Evolutionary conservation across 1,139 yeast species (phyloP).

Genomic region (Geotrichum europaeum): DNA sequence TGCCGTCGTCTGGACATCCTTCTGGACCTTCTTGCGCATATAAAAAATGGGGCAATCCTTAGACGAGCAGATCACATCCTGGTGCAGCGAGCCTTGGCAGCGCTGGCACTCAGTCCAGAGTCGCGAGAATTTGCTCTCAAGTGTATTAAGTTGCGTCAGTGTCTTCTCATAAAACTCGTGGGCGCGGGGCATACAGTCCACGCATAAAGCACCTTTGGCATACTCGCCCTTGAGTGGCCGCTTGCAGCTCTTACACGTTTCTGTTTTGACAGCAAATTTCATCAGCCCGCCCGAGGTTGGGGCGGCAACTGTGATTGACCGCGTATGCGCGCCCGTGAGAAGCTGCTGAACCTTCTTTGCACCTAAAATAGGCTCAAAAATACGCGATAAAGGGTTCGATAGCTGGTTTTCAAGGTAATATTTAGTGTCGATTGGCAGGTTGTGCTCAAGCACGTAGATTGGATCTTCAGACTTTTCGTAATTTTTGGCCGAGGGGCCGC

Average conservation of each 20-base stretch:
- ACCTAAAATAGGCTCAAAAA: slow-evolving; percentile 92
- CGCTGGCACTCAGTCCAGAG: slow-evolving; percentile 98
- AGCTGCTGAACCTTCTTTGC: slow-evolving; percentile 75
- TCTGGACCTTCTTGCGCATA: slow-evolving; percentile 93
- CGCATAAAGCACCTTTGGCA: slow-evolving; percentile 75
- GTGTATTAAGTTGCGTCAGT: slow-evolving; percentile 66
- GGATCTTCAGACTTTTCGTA: slow-evolving; percentile 98
- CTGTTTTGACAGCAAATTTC: slow-evolving; percentile 87
- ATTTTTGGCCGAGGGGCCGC: slow-evolving; percentile 76
- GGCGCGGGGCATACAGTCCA: slow-evolving; percentile 66
- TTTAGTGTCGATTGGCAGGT: slow-evolving; percentile 89
- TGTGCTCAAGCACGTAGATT: slow-evolving; percentile 81
- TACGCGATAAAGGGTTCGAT: slow-evolving; percentile 86
- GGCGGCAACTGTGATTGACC: slow-evolving; percentile 65
- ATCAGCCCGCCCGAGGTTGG: slow-evolving; percentile 72
- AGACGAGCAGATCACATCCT: slow-evolving; percentile 90
- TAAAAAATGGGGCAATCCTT: slow-evolving; percentile 97
- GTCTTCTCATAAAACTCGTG: slow-evolving; percentile 77
- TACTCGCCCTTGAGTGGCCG: slow-evolving; percentile 61
- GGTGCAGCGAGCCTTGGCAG: slow-evolving; percentile 93
- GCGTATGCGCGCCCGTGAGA: slow-evolving; percentile 69
- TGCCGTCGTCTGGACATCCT: slow-evolving; percentile 67
- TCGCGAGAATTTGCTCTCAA: slow-evolving; percentile 79
- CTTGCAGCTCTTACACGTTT: slow-evolving; percentile 81
- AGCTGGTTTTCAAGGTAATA: slow-evolving; percentile 91